phyloP scores from a whole-genome alignment of 2,329 filamentous ascomycete species.

The Lachnellula subtilissima region DNA sequence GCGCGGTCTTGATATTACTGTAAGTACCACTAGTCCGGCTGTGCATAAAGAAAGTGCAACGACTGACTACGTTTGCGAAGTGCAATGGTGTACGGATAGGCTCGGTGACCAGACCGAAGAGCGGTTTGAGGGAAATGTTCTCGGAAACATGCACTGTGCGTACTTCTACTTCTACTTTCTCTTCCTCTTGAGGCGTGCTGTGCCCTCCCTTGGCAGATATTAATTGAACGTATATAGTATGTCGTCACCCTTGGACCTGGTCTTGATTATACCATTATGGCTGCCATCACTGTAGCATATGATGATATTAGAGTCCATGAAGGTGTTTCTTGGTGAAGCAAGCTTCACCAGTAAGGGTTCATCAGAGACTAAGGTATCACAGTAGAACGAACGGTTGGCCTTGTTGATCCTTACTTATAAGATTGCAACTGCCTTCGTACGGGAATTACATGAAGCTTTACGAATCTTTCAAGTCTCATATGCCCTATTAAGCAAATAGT shows the following conservation, averaged over 20 bases:
- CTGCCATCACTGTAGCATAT: not conserved
- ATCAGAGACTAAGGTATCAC: no score
- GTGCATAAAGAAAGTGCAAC: no score
- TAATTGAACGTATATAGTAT: not conserved
- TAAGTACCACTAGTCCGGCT: not conserved
- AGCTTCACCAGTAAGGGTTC: no score
- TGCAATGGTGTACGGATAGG: conserved; percentile 6
- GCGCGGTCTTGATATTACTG: conserved; percentile 2
- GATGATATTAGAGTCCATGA: conserved; percentile 2
- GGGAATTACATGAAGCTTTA: no score
- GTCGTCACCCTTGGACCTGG: conserved; percentile 4
- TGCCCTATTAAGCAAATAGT: no score
- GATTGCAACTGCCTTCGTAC: no score
- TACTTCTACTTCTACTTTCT: not conserved
- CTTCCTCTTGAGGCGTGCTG: not conserved
- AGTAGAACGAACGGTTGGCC: no score
- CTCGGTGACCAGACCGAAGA: conserved; percentile 1
- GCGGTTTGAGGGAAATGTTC: not conserved
- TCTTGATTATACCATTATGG: conserved; percentile 6
- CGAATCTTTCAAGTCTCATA: no score
- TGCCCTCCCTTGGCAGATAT: not conserved
- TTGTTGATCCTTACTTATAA: no score
- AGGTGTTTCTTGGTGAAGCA: no score
- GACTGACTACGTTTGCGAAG: not conserved
- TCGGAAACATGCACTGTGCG: conserved; percentile 5